Conservation (phyloP, 495 filamentous ascomycete species). For the Trypethelium eluteriae region DNA sequence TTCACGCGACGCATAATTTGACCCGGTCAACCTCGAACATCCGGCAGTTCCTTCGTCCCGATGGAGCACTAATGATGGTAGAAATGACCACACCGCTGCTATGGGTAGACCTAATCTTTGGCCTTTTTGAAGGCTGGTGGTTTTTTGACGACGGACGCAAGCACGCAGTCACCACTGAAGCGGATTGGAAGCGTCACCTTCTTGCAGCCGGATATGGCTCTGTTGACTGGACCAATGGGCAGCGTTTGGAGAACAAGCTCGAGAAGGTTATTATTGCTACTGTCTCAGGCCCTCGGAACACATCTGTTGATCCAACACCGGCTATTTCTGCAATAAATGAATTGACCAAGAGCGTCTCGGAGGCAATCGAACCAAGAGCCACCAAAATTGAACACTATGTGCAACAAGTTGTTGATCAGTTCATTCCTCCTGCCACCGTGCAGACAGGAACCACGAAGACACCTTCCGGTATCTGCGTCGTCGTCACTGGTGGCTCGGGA, state of each 20-base stretch:
- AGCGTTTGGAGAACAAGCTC: neutral
- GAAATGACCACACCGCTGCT: neutral
- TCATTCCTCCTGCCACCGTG: no score
- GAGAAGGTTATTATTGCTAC: neutral
- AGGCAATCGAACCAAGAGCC: no score
- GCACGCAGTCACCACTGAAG: neutral
- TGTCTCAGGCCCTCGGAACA: no score
- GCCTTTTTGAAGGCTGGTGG: neutral
- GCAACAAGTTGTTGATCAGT: no score
- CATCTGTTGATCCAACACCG: no score
- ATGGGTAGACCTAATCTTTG: neutral
- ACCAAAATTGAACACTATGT: no score
- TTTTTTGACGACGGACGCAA: neutral
- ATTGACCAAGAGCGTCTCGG: no score
- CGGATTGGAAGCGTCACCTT: neutral
- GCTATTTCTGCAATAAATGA: no score
- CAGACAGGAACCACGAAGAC: neutral
- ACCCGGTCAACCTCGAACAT: neutral
- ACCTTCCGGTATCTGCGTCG: neutral
- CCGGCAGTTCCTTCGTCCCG: neutral
- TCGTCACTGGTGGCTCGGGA: neutral
- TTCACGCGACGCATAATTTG: neutral
- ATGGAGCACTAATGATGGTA: neutral
- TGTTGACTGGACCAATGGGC: neutral
- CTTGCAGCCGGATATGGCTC: neutral